Percentiles rank a stretch among this genome's conserved stretches.
phyloP scores from a whole-genome alignment of 495 filamentous ascomycete genomes.

The Symbiotaphrina buchneri region DNA sequence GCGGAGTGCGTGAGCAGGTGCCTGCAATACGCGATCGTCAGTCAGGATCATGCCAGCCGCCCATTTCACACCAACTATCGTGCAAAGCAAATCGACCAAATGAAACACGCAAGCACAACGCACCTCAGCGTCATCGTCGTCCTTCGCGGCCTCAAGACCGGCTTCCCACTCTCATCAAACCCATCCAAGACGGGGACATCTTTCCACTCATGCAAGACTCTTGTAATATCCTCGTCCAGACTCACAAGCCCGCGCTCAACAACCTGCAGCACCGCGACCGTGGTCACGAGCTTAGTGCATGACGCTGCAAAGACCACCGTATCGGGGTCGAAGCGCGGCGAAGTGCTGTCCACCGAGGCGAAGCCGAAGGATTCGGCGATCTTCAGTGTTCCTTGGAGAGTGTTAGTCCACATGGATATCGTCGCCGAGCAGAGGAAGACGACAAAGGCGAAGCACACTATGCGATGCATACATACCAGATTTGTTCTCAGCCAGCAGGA shows the following conservation, averaged over 20 bases:
- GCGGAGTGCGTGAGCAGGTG: constrained; percentile 24
- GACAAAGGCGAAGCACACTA: too few species aligned
- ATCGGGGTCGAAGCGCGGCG: constrained; percentile 1
- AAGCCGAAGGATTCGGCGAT: too few species aligned
- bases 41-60: too few species aligned
- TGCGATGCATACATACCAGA: too few species aligned
- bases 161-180: constrained; percentile 4
- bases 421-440: too few species aligned
- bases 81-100: too few species aligned
- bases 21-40: too few species aligned
- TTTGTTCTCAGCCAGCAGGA: too few species aligned
- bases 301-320: constrained; percentile 8
- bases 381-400: too few species aligned
- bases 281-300: constrained; percentile 16
- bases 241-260: constrained; percentile 22
- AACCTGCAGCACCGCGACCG: constrained; percentile 22
- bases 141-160: neutral
- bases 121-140: constrained; percentile 6
- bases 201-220: constrained; percentile 17
- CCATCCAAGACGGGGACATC: constrained; percentile 4
- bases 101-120: too few species aligned
- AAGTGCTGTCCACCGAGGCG: neutral
- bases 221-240: constrained; percentile 18
- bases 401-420: too few species aligned
- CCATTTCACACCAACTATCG: too few species aligned